A percentile compares a stretch with the other conserved stretches of the same genome.
Evolutionary conservation across 208 protist species (phyloP).

Genomic region (Leishmania martiniquensis): DNA sequence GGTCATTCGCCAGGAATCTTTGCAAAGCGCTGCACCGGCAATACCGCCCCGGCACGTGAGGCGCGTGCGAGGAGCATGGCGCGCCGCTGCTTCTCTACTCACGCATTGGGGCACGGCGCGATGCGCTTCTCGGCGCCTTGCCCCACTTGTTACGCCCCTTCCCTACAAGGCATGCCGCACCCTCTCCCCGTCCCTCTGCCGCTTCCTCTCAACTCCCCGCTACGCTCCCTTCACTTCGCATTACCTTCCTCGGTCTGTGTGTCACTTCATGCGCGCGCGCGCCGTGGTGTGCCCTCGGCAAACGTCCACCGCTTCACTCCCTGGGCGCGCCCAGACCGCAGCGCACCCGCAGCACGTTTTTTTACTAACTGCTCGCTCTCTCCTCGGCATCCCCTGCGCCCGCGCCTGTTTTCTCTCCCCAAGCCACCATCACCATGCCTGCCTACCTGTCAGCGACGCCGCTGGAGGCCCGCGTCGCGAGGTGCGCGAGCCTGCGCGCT

Average conservation of each 20-base stretch:
- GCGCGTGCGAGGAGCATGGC: background rate
- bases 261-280: background rate
- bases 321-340: too few species aligned
- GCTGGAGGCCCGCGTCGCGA: constrained; percentile 24
- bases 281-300: background rate
- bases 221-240: background rate
- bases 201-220: background rate
- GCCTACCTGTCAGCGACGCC: constrained; percentile 23
- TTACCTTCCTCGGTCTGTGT: background rate
- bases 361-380: background rate
- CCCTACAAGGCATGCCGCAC: background rate
- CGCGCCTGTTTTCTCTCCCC: too few species aligned
- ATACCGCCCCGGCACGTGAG: background rate
- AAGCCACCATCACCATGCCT: constrained; percentile 16
- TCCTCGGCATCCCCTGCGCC: background rate
- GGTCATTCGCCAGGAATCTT: background rate
- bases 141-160: background rate
- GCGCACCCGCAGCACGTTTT: background rate
- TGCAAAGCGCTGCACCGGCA: background rate
- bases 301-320: too few species aligned
- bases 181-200: background rate
- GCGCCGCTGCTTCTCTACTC: background rate
- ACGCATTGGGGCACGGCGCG: background rate
- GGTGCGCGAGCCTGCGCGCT: constrained; percentile 17
- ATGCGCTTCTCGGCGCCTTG: too few species aligned